Conservation (phyloP, 2,329 filamentous ascomycete genomes). For the Apiospora marii region DNA sequence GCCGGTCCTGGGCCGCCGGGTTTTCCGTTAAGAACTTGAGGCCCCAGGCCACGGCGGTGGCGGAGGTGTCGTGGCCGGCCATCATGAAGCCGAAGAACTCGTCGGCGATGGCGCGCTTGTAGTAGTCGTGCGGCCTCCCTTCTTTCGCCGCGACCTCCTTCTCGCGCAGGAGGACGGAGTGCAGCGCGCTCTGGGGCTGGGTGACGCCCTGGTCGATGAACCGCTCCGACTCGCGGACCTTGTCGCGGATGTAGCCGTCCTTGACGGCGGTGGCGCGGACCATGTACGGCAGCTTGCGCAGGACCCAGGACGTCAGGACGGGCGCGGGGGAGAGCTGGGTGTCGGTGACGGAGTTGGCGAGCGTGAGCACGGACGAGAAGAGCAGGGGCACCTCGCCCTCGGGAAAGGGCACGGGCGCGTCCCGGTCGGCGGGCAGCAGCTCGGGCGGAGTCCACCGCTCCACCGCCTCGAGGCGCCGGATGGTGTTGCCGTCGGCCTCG, state of each 20-base stretch:
- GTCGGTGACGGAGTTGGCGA: slow-evolving; percentile 19
- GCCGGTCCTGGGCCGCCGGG: slow-evolving; percentile 36
- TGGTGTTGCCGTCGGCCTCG: slow-evolving; percentile 26
- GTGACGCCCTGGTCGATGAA: slow-evolving; percentile 33
- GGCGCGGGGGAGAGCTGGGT: slow-evolving; percentile 19
- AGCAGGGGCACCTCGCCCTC: slow-evolving; percentile 26
- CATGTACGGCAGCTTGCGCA: slow-evolving; percentile 23
- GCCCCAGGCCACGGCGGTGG: slow-evolving; percentile 40
- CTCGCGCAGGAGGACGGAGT: slow-evolving; percentile 45
- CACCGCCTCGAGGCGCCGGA: slow-evolving; percentile 32
- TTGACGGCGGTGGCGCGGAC: slow-evolving; percentile 2
- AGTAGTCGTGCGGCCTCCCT: slow-evolving; percentile 36
- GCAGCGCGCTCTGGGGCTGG: slow-evolving; percentile 40
- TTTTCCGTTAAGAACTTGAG: slow-evolving; percentile 41
- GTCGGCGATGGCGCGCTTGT: slow-evolving; percentile 36
- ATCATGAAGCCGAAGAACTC: slow-evolving; percentile 43
- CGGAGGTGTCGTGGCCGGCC: slow-evolving; percentile 44
- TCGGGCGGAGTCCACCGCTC: slow-evolving; percentile 13
- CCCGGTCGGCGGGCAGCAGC: slow-evolving; percentile 19
- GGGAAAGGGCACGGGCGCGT: slow-evolving; percentile 37
- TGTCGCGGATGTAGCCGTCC: slow-evolving; percentile 12
- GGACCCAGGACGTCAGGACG: slow-evolving; percentile 17
- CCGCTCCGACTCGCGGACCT: slow-evolving; percentile 1
- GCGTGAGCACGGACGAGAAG: slow-evolving; percentile 22
- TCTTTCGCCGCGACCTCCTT: slow-evolving; percentile 38